These are phyloP conservation scores for Psidium friedrichsthalianum DNA, from an alignment of 345 rosid genomes.

Conservation along the genomic window DNA sequence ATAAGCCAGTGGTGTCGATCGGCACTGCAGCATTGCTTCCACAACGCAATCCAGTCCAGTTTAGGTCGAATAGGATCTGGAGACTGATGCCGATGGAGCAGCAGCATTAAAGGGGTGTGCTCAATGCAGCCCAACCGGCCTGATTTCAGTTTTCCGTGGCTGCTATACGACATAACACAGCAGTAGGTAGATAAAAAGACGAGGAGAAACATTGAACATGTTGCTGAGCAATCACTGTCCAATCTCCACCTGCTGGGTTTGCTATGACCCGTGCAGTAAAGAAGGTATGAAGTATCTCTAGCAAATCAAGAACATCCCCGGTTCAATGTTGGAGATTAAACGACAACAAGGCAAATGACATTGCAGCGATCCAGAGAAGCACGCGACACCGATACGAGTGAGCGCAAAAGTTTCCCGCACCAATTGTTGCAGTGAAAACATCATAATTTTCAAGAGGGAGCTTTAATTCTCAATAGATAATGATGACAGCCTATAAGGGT, in stretches of 20 bases:
- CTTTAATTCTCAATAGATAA: not conserved
- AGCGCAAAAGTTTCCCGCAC: not conserved
- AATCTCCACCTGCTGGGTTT: not conserved
- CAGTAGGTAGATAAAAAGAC: not conserved
- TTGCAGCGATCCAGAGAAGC: not conserved
- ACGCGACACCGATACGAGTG: not conserved
- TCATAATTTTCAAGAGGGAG: not conserved
- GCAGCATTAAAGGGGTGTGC: not conserved
- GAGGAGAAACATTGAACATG: not conserved
- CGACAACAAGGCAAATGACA: not conserved
- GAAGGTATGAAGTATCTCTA: not conserved
- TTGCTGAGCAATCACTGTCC: not conserved
- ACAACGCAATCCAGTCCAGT: not conserved
- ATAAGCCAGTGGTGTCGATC: not conserved
- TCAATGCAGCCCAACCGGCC: not conserved
- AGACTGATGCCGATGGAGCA: not conserved
- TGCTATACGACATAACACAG: not conserved
- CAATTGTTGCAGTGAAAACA: not conserved
- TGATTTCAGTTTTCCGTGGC: not conserved
- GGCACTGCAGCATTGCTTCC: not conserved
- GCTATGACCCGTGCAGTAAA: not conserved
- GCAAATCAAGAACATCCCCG: not conserved
- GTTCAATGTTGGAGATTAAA: not conserved
- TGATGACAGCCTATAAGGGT: not conserved
- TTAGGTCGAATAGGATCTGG: not conserved